Evolutionary conservation across 2,329 filamentous ascomycete genomes (phyloP), one percentile per base, ranked within the genome.

Genomic region (Penicillium sp.): DNA sequence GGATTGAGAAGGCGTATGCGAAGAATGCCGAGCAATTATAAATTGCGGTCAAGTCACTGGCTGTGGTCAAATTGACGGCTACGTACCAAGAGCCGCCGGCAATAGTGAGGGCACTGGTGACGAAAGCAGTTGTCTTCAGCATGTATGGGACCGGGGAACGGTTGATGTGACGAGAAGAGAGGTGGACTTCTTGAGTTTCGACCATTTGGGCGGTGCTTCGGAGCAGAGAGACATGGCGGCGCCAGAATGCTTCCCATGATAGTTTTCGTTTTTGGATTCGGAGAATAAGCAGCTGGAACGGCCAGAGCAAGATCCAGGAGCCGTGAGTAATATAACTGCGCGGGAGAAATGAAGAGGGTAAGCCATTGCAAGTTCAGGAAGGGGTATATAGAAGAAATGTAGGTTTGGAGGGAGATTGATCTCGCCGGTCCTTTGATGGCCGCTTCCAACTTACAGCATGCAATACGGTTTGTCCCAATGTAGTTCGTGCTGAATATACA

Each of bases 21-120:
- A 99, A 99, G 76, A 99, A 99, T 55, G 94, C 93, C 51, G 90
- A 96, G 81, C 94, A 99, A 77, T 99, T 99, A 82, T 99, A 99
- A 66, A 99, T 99, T 51, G 94, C 94, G 0, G 94, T 99, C 66
- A 99, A 77, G 73, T 99, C 94, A 62, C 89, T 92, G 2, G 94
- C 89, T 3, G 90, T 96, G 1, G 94, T 99, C 80, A 96, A 77
- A 75, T 91, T 90, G 55, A 99, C 93, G 15, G 94, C 93, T 33
- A 97, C 82, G 69, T 97, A 99, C 94, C 94, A 99, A 67, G 89
- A 93, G 50, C 92, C 85, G 25, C 94, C 94, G 0, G 93, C 94
- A 37, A 97, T 79, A 2, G 94, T 99, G 54, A 99, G 81, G 6
- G 92, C 87, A 51, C 82, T 89, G 6, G 94, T 96, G 60, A 99